phyloP scores from a whole-genome alignment of 768 basidiomycete genomes.

The Termitomyces sp. region DNA sequence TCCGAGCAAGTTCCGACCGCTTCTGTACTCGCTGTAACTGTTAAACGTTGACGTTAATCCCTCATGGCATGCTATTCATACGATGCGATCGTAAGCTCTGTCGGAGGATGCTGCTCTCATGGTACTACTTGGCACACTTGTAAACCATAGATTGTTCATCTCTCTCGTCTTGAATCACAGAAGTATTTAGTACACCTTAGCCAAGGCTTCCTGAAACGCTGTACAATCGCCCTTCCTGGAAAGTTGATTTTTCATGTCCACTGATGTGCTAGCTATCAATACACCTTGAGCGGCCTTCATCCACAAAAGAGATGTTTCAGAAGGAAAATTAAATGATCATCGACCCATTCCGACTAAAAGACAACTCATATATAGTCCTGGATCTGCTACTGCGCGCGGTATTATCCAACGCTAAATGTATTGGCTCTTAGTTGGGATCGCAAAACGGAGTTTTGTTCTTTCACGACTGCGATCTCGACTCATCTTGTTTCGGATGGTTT shows the following conservation, averaged over 20 bases:
- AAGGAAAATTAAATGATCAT: neutral
- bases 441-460: neutral
- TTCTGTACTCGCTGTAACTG: neutral
- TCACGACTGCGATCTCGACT: constrained; percentile 3
- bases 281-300: neutral
- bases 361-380: neutral
- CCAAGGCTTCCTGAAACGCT: neutral
- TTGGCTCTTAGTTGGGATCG: neutral
- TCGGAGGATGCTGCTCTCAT: too few relatives aligned
- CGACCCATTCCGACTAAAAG: neutral
- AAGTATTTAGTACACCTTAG: neutral
- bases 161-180: neutral
- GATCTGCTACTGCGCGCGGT: neutral
- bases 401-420: neutral
- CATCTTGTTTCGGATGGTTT: neutral
- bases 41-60: too few relatives aligned
- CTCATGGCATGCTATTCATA: too few relatives aligned
- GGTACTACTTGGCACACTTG: neutral
- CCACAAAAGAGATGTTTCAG: neutral
- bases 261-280: neutral
- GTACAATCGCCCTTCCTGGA: neutral
- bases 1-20: neutral
- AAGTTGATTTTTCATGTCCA: neutral
- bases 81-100: neutral
- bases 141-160: neutral